These are phyloP conservation scores for Citrus unshiu DNA, from an alignment of 345 rosid species.

Conservation along the genomic window DNA sequence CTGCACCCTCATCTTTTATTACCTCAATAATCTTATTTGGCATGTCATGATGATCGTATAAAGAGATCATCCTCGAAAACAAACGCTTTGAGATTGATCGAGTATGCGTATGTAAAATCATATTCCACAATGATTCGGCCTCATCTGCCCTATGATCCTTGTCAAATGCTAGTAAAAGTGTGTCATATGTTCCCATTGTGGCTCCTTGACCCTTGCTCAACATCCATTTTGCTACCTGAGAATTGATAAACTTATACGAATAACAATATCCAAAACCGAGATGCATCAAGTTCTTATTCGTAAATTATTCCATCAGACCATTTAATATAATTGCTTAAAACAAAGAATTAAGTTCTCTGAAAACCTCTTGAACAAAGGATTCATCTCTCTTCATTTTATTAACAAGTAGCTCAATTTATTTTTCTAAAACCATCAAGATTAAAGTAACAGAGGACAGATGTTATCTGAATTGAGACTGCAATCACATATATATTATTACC, in stretches of 20 bases:
- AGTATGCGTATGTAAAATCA: constrained; percentile 63
- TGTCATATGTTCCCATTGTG: constrained; percentile 81
- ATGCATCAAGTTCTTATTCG: neutral
- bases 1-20: neutral
- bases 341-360: neutral
- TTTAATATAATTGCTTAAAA: neutral
- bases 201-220: constrained; percentile 92
- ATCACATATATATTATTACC: neutral
- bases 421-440: neutral
- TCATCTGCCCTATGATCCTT: constrained; percentile 71
- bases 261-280: neutral
- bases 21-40: constrained; percentile 75
- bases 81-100: constrained; percentile 81
- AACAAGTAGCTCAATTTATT: neutral
- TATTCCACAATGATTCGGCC: constrained; percentile 82
- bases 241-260: constrained; percentile 1
- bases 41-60: constrained; percentile 75
- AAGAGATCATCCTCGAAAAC: constrained; percentile 79
- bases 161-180: constrained; percentile 78
- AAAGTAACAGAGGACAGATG: neutral
- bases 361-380: neutral
- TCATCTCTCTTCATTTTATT: neutral
- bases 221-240: constrained; percentile 94
- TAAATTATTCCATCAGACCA: neutral
- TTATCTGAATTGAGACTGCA: neutral